Base-by-base conservation (phyloP, 176 grass and related monocot genomes). In the Leersia perrieri region DNA sequence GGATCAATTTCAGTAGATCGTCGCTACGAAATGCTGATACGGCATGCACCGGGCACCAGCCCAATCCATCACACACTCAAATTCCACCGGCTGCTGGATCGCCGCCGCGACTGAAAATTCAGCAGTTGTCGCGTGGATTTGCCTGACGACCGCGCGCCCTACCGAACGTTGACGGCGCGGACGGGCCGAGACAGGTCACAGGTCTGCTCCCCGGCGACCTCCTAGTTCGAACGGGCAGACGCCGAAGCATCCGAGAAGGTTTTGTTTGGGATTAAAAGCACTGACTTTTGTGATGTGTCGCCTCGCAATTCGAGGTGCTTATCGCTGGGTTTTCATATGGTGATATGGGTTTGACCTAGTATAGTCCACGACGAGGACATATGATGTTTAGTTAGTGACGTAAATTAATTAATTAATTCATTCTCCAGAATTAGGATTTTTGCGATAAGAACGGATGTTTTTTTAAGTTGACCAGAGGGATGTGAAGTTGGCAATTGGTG, bases 231-330 rank as follows among this genome's bases (percentile, higher is more conserved):
- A 63, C 68, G 63, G n/a, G 78, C 66, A 45, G 51, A 23, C 0
- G 51, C 51, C 53, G 77, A 89, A 89, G 78, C 78, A 82, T n/a
- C 73, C 83, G 45, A 55, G 78, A 89, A 85, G 78, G 3, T 35
- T 45, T 45, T 53, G 20, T 60, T 81, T 14, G 30, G 76, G 66
- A 80, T 22, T 22, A 33, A 31, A 53, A 33, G 2, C 1, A 9
- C n/a, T 9, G 53, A 10, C 22, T 25, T n/a, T 23, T 22, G 49
- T 1, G 18, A 53, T 23, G 49, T 32, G 31, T 20, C 3, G 10
- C 68, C 15, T 74, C 8, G 70, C 41, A 39, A 77, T 42, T 25
- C 11, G 13, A 65, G 45, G 72, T 66, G 82, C 64, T 70, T 55
- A 75, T 75, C 69, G 9, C 15, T 40, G 30, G 63, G 39, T 60